phyloP scores from a whole-genome alignment of 805 yeast species.

The Kluyveromyces starmeri region DNA sequence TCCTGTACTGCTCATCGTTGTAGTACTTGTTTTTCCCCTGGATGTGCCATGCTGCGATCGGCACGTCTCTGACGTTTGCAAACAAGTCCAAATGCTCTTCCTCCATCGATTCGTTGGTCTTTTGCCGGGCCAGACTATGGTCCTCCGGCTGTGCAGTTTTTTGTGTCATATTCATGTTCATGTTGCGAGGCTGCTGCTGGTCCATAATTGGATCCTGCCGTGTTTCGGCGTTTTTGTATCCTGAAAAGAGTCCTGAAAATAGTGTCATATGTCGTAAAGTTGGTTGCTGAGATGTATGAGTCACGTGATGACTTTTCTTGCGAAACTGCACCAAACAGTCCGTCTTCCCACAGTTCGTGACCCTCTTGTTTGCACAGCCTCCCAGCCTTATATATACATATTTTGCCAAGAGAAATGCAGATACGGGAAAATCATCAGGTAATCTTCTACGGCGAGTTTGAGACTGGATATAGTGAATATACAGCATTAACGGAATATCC shows the following conservation, averaged over 20 bases:
- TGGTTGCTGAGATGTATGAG: too few relatives aligned
- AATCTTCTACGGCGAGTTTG: too few relatives aligned
- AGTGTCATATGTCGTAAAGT: neutral
- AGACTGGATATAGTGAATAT: too few relatives aligned
- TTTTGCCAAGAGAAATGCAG: too few relatives aligned
- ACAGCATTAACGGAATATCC: too few relatives aligned
- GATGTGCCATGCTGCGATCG: slow-evolving; percentile 11
- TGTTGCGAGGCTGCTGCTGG: neutral
- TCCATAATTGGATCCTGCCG: neutral
- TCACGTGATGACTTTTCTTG: neutral
- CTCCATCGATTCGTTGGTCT: slow-evolving; percentile 2
- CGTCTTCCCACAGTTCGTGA: too few relatives aligned
- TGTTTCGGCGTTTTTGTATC: neutral
- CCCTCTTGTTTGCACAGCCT: too few relatives aligned
- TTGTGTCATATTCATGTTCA: neutral
- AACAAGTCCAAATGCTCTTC: slow-evolving; percentile 3
- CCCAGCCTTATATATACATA: too few relatives aligned
- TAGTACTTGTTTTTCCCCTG: slow-evolving; percentile 8
- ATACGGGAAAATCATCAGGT: too few relatives aligned
- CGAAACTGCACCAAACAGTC: too few relatives aligned
- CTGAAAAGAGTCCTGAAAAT: slow-evolving; percentile 1
- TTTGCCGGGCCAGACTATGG: slow-evolving; percentile 1
- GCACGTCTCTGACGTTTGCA: slow-evolving; percentile 8
- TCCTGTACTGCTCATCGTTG: slow-evolving; percentile 9
- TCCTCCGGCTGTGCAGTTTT: neutral